phyloP scores from a whole-genome alignment of 169 alveolate genomes.

The Fabrea salina region DNA sequence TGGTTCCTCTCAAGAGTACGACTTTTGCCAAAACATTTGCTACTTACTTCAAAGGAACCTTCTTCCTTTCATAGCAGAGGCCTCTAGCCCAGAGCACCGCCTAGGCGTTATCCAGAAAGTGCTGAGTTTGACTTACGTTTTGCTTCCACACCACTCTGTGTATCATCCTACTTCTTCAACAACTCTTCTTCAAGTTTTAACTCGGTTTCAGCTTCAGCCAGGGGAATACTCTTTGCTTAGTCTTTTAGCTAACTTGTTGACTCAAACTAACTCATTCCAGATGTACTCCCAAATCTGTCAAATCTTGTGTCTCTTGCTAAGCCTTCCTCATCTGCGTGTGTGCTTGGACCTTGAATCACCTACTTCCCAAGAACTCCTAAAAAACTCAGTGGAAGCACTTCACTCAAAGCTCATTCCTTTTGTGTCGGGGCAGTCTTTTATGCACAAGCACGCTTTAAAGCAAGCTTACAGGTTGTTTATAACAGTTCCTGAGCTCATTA shows the following conservation, averaged over 20 bases:
- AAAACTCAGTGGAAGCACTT: background rate
- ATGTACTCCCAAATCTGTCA: no score
- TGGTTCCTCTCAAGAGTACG: background rate
- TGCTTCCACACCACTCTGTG: no score
- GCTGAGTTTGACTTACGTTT: no score
- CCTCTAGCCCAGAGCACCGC: background rate
- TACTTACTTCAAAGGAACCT: background rate
- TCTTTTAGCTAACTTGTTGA: background rate
- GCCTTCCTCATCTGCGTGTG: background rate
- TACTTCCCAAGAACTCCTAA: background rate
- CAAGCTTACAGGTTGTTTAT: background rate
- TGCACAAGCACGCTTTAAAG: background rate
- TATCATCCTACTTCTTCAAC: no score
- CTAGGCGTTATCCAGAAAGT: background rate
- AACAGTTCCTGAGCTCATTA: background rate
- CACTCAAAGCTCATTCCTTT: background rate
- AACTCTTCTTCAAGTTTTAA: background rate
- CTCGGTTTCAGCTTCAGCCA: background rate
- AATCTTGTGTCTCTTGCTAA: background rate
- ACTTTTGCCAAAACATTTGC: background rate
- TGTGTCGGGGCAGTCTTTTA: background rate
- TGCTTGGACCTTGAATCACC: constrained; percentile 12
- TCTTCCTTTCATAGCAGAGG: constrained; percentile 10
- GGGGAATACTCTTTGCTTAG: background rate
- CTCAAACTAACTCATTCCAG: no score